These are phyloP conservation scores for Hyphopichia buzzinii DNA, from an alignment of 1,139 yeast genomes.

Conservation along the genomic window DNA sequence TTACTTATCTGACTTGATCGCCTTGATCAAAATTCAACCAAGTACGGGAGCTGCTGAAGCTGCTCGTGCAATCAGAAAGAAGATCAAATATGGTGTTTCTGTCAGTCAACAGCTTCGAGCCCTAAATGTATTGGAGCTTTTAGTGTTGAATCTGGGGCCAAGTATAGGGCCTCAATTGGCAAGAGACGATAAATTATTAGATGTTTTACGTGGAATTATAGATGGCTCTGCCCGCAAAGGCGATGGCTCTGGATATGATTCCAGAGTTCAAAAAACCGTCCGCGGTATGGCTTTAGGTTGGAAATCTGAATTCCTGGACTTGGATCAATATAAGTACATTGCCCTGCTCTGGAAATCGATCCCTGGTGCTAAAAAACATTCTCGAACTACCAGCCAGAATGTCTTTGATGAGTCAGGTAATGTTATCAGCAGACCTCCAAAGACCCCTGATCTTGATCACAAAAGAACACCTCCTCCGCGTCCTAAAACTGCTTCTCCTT, in stretches of 20 bases:
- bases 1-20: slow-evolving; percentile 35
- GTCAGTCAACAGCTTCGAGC: slow-evolving; percentile 62
- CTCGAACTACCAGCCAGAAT: slow-evolving; percentile 10
- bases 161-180: slow-evolving; percentile 51
- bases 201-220: slow-evolving; percentile 55
- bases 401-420: slow-evolving; percentile 13
- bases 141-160: slow-evolving; percentile 73
- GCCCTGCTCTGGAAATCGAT: slow-evolving; percentile 44
- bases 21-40: slow-evolving; percentile 40
- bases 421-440: slow-evolving; percentile 5
- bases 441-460: slow-evolving; percentile 5
- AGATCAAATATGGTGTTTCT: slow-evolving; percentile 75
- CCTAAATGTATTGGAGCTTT: slow-evolving; percentile 64
- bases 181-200: slow-evolving; percentile 68
- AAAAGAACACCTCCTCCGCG: slow-evolving; percentile 26
- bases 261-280: slow-evolving; percentile 45
- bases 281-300: slow-evolving; percentile 59
- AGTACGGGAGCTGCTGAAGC: slow-evolving; percentile 66
- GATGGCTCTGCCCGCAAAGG: slow-evolving; percentile 37
- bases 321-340: slow-evolving; percentile 51
- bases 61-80: slow-evolving; percentile 86
- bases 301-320: slow-evolving; percentile 54
- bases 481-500: slow-evolving; percentile 26
- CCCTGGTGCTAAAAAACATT: slow-evolving; percentile 19
- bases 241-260: slow-evolving; percentile 39